Percentiles rank a stretch among this genome's conserved stretches.
phyloP scores from a whole-genome alignment of 805 yeast genomes.

The Cyberlindnera misumaiensis region DNA sequence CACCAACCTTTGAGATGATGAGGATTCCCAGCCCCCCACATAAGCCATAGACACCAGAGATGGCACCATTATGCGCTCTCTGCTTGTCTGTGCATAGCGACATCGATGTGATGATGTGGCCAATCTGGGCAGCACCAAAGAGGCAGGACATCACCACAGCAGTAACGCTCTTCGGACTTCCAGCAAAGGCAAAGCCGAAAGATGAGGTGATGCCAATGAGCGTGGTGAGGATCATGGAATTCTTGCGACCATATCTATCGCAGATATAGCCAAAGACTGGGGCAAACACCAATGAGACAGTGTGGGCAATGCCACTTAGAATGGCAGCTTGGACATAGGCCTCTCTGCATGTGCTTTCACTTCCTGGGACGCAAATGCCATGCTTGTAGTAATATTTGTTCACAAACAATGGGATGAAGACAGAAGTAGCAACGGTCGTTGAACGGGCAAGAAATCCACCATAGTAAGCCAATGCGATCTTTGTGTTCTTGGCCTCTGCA shows the following conservation, averaged over 20 bases:
- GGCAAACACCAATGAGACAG: slow-evolving; percentile 49
- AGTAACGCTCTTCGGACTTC: slow-evolving; percentile 29
- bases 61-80: slow-evolving; percentile 47
- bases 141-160: slow-evolving; percentile 34
- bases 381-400: slow-evolving; percentile 45
- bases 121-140: slow-evolving; percentile 57
- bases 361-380: slow-evolving; percentile 40
- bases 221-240: slow-evolving; percentile 32
- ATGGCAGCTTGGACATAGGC: slow-evolving; percentile 64
- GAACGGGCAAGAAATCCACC: slow-evolving; percentile 62
- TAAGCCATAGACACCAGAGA: slow-evolving; percentile 64
- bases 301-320: slow-evolving; percentile 59
- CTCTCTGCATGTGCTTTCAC: slow-evolving; percentile 43
- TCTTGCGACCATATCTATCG: slow-evolving; percentile 37
- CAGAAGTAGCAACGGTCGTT: slow-evolving; percentile 48
- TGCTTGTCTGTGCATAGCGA: slow-evolving; percentile 46
- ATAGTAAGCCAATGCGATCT: slow-evolving; percentile 47
- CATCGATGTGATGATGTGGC: slow-evolving; percentile 56
- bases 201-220: slow-evolving; percentile 39
- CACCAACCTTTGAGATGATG: slow-evolving; percentile 54
- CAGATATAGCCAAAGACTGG: slow-evolving; percentile 59
- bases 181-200: slow-evolving; percentile 27
- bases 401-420: slow-evolving; percentile 59
- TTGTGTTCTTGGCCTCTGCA: slow-evolving; percentile 38
- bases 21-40: slow-evolving; percentile 65